phyloP scores from a whole-genome alignment of 495 filamentous ascomycete species.

The Parachaetomium inaequale region DNA sequence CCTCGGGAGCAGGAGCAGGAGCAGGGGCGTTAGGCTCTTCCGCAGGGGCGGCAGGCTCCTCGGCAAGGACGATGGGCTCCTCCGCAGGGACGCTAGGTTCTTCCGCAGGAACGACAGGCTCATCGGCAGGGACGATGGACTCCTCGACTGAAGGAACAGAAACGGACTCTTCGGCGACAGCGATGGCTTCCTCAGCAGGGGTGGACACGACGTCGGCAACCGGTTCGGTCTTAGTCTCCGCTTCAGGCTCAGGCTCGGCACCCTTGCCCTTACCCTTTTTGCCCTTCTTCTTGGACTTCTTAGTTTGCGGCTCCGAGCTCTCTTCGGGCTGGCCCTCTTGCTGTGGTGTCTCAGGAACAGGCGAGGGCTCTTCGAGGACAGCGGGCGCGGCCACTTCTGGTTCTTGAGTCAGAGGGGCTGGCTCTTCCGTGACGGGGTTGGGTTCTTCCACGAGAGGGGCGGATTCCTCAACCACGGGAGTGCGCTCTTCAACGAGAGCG shows the following conservation, averaged over 20 bases:
- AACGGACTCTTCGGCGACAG: background rate
- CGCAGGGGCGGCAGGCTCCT: no score
- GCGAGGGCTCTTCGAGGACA: background rate
- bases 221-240: background rate
- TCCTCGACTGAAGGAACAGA: background rate
- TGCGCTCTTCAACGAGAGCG: no score
- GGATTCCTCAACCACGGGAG: no score
- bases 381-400: background rate
- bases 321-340: no score
- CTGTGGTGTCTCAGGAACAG: background rate
- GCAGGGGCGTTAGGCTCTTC: background rate
- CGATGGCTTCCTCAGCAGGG: slow-evolving; percentile 25
- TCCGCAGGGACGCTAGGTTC: background rate
- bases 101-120: background rate
- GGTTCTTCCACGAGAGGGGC: no score
- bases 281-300: slow-evolving; percentile 30
- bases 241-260: background rate
- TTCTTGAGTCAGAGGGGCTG: no score
- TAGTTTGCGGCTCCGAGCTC: background rate
- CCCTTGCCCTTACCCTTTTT: slow-evolving; percentile 11
- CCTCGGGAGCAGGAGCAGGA: background rate
- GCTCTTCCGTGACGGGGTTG: no score
- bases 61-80: no score
- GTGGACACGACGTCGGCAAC: slow-evolving; percentile 24
- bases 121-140: no score